Evolutionary conservation across 2,329 filamentous ascomycete species (phyloP).

Genomic region (Ceratocystiopsis minuta): DNA sequence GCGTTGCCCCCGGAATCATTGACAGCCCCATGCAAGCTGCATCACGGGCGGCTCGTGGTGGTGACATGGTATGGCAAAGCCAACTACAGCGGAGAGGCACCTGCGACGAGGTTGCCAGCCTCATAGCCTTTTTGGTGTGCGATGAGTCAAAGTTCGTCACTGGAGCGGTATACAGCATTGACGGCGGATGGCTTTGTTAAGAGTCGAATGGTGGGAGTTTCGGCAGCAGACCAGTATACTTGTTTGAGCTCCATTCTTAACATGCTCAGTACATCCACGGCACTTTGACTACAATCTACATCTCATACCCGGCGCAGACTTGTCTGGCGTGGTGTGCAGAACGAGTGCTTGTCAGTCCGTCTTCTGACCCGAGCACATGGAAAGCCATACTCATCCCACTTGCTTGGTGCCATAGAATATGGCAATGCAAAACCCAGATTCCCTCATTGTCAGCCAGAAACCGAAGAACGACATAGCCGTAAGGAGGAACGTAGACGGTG

Average conservation of each 20-base stretch:
- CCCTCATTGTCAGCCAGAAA: constrained; percentile 11
- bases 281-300: no score
- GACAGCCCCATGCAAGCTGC: constrained; percentile 23
- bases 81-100: constrained; percentile 1
- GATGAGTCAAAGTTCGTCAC: constrained; percentile 4
- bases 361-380: constrained; percentile 9
- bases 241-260: no score
- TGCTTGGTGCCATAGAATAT: constrained; percentile 11
- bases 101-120: constrained; percentile 2
- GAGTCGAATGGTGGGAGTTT: neutral
- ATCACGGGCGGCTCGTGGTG: constrained; percentile 1
- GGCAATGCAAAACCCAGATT: constrained; percentile 12
- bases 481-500: constrained; percentile 10
- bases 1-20: constrained; percentile 19
- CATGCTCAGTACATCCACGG: no score
- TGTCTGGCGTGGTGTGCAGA: no score
- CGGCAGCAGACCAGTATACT: no score
- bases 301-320: no score
- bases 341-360: constrained; percentile 1
- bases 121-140: constrained; percentile 3
- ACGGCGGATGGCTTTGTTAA: constrained; percentile 3
- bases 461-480: constrained; percentile 9
- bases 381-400: constrained; percentile 13
- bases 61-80: constrained; percentile 1
- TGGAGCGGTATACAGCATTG: neutral